phyloP scores from a whole-genome alignment of 306 rosid species.

The Prosopis cineraria region DNA sequence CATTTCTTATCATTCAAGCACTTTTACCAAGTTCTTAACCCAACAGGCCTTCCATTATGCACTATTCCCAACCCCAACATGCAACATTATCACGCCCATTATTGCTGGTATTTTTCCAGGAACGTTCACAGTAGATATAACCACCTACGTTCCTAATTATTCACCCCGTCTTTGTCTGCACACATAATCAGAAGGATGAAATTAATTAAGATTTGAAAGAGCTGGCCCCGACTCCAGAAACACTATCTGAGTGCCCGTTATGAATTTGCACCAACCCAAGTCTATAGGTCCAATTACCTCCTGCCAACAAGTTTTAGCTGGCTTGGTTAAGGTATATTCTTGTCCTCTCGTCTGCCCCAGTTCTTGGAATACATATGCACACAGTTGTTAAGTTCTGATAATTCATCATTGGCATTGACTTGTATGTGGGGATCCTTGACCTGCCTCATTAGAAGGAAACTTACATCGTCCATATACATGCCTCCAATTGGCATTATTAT shows the following conservation, averaged over 20 bases:
- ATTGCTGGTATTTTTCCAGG: not conserved
- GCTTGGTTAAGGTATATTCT: not conserved
- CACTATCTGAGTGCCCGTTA: not conserved
- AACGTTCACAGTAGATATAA: not conserved
- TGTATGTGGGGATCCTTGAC: constrained; percentile 32
- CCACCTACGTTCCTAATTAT: too few species aligned
- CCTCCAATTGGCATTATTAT: constrained; percentile 27
- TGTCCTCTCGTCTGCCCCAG: not conserved
- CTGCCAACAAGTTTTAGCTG: constrained; percentile 20
- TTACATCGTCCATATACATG: constrained; percentile 38
- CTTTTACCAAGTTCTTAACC: too few species aligned
- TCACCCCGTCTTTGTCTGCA: too few species aligned
- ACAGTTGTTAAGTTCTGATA: not conserved
- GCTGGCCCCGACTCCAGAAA: not conserved
- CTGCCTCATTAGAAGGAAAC: constrained; percentile 30
- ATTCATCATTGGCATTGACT: constrained; percentile 17
- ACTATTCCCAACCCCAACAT: too few species aligned
- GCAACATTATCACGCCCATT: too few species aligned
- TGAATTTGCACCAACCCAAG: not conserved
- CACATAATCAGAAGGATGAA: not conserved
- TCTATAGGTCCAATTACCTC: not conserved
- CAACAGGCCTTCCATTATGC: too few species aligned
- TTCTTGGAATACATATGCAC: not conserved
- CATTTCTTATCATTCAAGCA: too few species aligned
- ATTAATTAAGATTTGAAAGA: not conserved